Conservation (phyloP, 306 rosid genomes). For the Trifolium fragiferum region DNA sequence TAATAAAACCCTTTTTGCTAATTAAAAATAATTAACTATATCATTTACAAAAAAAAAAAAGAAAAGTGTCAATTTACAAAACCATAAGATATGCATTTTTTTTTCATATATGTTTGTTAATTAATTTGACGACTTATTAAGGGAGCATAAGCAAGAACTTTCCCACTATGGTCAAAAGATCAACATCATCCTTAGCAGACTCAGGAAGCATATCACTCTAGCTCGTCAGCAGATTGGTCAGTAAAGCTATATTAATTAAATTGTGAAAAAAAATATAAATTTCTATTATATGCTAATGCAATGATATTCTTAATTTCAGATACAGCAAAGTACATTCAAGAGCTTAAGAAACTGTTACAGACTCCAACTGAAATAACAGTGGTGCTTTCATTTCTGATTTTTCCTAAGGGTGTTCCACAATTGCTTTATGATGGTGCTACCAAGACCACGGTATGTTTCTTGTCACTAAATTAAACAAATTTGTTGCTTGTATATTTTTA, state of each 20-base stretch:
- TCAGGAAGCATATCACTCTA: conserved; percentile 49
- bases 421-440: conserved; percentile 62
- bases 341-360: conserved; percentile 39
- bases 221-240: conserved; percentile 58
- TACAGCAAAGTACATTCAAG: conserved; percentile 20
- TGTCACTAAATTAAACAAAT: neutral
- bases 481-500: neutral
- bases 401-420: conserved; percentile 41
- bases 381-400: conserved; percentile 49
- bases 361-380: conserved; percentile 54
- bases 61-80: no score
- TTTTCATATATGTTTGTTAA: no score
- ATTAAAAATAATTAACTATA: no score
- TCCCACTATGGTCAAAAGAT: conserved; percentile 65
- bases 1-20: no score
- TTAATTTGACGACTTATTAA: neutral
- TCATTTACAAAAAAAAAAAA: no score
- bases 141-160: conserved; percentile 56
- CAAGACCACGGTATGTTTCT: conserved; percentile 38
- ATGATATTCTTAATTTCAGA: conserved; percentile 19
- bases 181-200: conserved; percentile 57
- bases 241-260: neutral
- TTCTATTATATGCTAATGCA: neutral
- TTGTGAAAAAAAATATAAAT: neutral
- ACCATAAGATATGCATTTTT: no score